Base-by-base conservation (phyloP, 2,329 filamentous ascomycete species). In the Chaetomiaceae sp. region DNA sequence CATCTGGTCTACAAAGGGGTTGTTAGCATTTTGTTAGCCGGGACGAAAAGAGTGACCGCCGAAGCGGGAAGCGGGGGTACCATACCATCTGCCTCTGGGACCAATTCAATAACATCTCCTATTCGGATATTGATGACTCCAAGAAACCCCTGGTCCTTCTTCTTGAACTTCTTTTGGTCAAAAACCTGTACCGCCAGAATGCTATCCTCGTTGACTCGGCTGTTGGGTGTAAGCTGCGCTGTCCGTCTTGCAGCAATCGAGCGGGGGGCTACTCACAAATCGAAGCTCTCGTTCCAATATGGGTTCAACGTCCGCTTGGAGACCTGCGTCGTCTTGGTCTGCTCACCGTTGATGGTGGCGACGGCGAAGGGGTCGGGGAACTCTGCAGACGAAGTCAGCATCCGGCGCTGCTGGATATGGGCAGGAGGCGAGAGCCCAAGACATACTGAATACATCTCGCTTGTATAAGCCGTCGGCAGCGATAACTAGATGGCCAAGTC, bases 131-230 rank as follows among this genome's bases (percentile, higher is more conserved):
- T 99, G 67, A 99, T 96, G 51, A 99, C 94, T 54, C 94, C 94
- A 6, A 99, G 79, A 68, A 99, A 99, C 8, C 94, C 94, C 71
- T 99, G 94, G 65, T 99, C 94, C 90, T 97, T 99, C 83, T 99
- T 99, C 80, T 99, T 99, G 77, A 99, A 99, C 76, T 99, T 99
- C 78, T 96, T 96, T 74, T 99, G 94, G 72, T 99, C 94, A 69
- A 99, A 99, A 51, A 99, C 96, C 69, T 99, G 94, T 43, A 99
- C 91, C 7, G 94, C 94, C 44, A 99, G 80, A 66, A 99, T 96
- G 71, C 91, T 95, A 66, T 96, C 92, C 70, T 99, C 94, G 57
- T 87, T 94, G 56, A 90, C 92, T 69, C 82, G 83, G 77, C 94
- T 97, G 53, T 47, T 56, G 49, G 36, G 45, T 60, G 57, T 62